Base-by-base conservation (phyloP, 163 green algal genomes). In the Prototheca cutis region DNA sequence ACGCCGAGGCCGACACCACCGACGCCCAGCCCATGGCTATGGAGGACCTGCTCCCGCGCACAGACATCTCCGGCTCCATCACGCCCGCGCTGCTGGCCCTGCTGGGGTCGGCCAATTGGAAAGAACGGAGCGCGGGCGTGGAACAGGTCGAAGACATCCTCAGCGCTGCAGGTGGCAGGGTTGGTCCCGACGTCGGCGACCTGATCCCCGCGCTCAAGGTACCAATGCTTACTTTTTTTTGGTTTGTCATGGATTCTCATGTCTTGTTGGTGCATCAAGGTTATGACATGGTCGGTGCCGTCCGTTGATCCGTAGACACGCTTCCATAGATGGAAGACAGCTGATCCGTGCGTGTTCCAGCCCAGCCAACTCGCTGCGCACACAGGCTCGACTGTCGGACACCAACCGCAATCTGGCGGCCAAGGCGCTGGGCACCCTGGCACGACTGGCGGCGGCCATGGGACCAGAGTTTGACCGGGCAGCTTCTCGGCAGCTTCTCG, bases 381-480 rank as follows among this genome's bases (percentile, higher is more conserved):
- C 36, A 40, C 68, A 75, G 68, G 72, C 48, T 18, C 82, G 90
- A 10, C 70, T 98, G 62, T 55, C 63, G 4, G 92, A 98, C 74
- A 84, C 59, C 48, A 98, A 98, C 79, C 86, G 86, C 63, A 98
- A 97, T 72, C 79, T 98, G 18, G 70, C 75, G 18, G 77, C 81
- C 19, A 70, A 80, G 53, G 73, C 80, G 15, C 68, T 96, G 42
- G 49, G 56, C n/a, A 65, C 92, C 48, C 40, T 88, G 40, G 85
- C 65, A 3, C 81, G 82, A 66, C 70, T 96, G 40, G 84, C 80
- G 71, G 66, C n/a, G 81, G 85, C 47, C 84, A 88, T 82, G 85
- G 88, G n/a, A 59, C 66, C 30, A 10, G 52, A 68, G 23, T 84
- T 91, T 56, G 84, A 91, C 40, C 71, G 78, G 10, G 64, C 83